These are phyloP conservation scores for Akanthomyces dipterigenus DNA, from an alignment of 2,329 filamentous ascomycete genomes.

Conservation along the genomic window DNA sequence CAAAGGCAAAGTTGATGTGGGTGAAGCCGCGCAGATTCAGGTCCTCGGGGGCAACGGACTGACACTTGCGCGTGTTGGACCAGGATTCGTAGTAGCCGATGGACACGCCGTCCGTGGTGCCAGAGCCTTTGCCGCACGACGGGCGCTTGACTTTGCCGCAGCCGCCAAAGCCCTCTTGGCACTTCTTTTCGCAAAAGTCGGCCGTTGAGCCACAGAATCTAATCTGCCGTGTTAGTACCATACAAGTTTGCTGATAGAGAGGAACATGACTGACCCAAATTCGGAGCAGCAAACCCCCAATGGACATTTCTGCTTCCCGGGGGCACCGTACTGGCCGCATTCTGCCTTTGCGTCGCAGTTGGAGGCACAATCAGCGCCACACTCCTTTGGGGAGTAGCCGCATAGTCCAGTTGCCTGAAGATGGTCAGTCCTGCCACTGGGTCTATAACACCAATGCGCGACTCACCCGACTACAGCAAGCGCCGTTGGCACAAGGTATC, in stretches of 20 bases:
- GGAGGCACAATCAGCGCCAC: conserved; percentile 11
- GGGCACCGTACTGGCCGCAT: conserved; percentile 21
- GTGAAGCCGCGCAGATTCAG: conserved; percentile 15
- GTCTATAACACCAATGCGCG: too few relatives aligned
- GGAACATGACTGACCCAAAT: neutral
- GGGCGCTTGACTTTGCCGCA: neutral
- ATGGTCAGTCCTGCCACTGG: too few relatives aligned
- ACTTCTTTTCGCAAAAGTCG: neutral
- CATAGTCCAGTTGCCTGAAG: too few relatives aligned
- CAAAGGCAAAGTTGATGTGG: conserved; percentile 32
- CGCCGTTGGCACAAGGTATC: conserved; percentile 18
- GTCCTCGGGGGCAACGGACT: conserved; percentile 12
- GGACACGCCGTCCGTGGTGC: conserved; percentile 9
- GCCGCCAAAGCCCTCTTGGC: neutral
- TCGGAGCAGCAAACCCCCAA: conserved; percentile 24
- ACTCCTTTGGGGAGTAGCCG: too few relatives aligned
- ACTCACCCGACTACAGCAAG: conserved; percentile 20
- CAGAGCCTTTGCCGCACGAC: neutral
- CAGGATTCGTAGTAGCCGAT: conserved; percentile 28
- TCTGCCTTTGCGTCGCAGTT: conserved; percentile 23
- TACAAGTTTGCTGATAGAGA: too few relatives aligned
- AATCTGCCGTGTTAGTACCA: too few relatives aligned
- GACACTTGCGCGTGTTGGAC: conserved; percentile 17
- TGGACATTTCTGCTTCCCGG: conserved; percentile 19
- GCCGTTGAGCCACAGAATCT: too few relatives aligned